Evolutionary conservation across 2,329 filamentous ascomycete species (phyloP).

Genomic region (Fonsecaea nubica): DNA sequence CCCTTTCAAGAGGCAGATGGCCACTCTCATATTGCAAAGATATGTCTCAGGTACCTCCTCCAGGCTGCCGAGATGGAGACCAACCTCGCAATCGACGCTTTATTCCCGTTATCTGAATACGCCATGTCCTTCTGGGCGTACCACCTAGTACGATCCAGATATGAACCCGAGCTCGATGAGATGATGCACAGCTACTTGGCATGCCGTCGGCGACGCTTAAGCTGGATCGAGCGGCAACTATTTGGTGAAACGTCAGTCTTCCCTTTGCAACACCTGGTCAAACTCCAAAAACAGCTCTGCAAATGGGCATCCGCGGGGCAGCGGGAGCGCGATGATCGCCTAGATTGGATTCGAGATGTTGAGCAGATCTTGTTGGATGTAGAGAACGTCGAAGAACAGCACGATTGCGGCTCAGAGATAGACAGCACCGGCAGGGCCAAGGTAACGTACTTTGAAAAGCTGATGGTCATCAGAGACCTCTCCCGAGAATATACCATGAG

Average conservation of each 20-base stretch:
- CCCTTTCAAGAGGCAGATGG: background rate
- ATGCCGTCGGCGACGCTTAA: background rate
- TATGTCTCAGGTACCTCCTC: background rate
- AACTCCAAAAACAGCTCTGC: background rate
- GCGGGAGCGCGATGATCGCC: background rate
- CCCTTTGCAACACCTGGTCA: background rate
- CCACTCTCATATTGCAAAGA: background rate
- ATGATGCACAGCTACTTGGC: background rate
- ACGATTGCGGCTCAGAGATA: background rate
- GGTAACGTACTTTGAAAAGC: background rate
- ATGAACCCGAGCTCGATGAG: background rate
- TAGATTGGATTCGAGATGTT: background rate
- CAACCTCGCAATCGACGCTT: background rate
- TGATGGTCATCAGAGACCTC: slow-evolving; percentile 5
- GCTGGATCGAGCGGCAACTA: background rate
- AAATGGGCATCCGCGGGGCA: background rate
- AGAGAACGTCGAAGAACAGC: background rate
- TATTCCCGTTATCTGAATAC: background rate
- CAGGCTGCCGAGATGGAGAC: background rate
- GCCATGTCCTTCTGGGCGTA: background rate
- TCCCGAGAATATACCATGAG: slow-evolving; percentile 3
- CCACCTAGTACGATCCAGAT: background rate
- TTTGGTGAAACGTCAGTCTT: background rate
- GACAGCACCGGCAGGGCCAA: background rate
- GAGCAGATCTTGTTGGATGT: background rate